Percentiles rank a stretch among this genome's conserved stretches.
Conservation (phyloP, 2,329 filamentous ascomycete species). For the Sporothrix dimorphospora region DNA sequence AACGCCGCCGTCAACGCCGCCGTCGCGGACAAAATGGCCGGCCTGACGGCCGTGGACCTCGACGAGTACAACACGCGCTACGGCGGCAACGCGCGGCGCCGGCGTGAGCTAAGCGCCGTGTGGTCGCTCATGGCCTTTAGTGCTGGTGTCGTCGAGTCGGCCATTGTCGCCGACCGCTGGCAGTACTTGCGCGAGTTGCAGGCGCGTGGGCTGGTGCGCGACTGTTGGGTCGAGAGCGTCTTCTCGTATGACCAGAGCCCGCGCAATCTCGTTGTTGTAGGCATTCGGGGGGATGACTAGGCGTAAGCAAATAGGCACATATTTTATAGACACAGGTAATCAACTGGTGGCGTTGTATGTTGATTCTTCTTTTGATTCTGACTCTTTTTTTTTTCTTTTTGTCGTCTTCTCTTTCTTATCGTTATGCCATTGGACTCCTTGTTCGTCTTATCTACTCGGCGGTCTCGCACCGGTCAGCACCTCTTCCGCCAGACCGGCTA, state of each 20-base stretch:
- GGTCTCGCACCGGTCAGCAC: neutral
- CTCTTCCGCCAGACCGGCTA: conserved; percentile 1
- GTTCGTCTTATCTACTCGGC: neutral
- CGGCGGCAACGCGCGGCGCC: conserved; percentile 51
- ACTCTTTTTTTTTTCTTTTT: neutral
- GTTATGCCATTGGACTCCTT: neutral
- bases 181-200: conserved; percentile 78
- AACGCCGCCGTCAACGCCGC: conserved; percentile 43
- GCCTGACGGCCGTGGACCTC: conserved; percentile 76
- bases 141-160: conserved; percentile 82
- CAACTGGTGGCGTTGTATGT: neutral
- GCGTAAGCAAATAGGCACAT: neutral
- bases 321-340: neutral
- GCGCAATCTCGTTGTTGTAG: conserved; percentile 89
- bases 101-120: conserved; percentile 80
- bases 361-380: too few species aligned
- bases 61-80: conserved; percentile 69
- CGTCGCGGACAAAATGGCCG: conserved; percentile 66
- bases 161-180: conserved; percentile 91
- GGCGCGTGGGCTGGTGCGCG: conserved; percentile 59
- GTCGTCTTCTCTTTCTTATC: neutral
- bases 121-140: conserved; percentile 98
- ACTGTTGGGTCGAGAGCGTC: conserved; percentile 89
- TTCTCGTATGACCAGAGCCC: conserved; percentile 89
- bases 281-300: conserved; percentile 66